Percentiles rank a stretch among this genome's conserved stretches.
Evolutionary conservation across 192 early-diverging fungal genomes (phyloP).

Genomic region (Cetraspora pellucida): DNA sequence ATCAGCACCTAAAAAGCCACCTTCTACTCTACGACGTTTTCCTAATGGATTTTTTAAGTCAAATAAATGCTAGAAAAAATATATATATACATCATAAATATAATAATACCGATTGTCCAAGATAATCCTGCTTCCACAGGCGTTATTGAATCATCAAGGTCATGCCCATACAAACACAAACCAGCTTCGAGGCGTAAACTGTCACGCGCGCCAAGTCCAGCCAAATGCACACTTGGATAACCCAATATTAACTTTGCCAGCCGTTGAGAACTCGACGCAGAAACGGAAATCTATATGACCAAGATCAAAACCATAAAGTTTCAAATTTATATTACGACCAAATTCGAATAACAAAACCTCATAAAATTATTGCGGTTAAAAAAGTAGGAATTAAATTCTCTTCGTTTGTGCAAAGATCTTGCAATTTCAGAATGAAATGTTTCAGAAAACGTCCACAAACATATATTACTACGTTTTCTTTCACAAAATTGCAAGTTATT

Average conservation of each 20-base stretch:
- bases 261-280: background rate
- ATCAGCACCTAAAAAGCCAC: constrained; percentile 89
- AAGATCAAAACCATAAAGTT: too few relatives aligned
- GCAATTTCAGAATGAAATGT: too few relatives aligned
- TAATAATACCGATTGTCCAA: constrained; percentile 85
- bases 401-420: too few relatives aligned
- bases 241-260: constrained; percentile 72
- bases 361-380: too few relatives aligned
- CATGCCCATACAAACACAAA: constrained; percentile 95
- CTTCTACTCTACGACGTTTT: constrained; percentile 84
- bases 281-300: constrained; percentile 61
- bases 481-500: background rate
- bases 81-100: background rate
- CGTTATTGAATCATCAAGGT: constrained; percentile 88
- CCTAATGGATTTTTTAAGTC: constrained; percentile 48
- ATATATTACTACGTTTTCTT: too few relatives aligned
- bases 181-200: constrained; percentile 95
- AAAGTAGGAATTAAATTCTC: too few relatives aligned
- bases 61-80: background rate
- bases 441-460: too few relatives aligned
- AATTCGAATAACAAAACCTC: too few relatives aligned
- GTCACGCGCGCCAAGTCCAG: constrained; percentile 95
- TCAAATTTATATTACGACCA: too few relatives aligned
- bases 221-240: constrained; percentile 80
- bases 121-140: constrained; percentile 92